Conservation (phyloP, 306 rosid species). For the Lupinus albus region DNA sequence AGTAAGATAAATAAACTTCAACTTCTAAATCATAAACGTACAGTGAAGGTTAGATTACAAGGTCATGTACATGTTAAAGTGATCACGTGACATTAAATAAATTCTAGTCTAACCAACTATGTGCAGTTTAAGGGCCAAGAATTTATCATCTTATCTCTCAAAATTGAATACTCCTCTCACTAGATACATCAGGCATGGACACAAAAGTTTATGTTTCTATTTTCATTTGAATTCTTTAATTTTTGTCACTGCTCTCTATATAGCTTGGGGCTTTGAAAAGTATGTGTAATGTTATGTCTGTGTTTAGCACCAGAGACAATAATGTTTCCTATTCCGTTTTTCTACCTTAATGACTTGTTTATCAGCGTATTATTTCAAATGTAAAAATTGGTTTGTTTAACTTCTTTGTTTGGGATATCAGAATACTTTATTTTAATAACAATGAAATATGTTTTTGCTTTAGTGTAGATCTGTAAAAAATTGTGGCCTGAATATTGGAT, state of each 20-base stretch:
- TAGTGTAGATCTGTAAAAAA: slow-evolving; percentile 15
- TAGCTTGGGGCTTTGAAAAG: too few species aligned
- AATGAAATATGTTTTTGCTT: background rate
- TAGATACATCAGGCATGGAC: too few species aligned
- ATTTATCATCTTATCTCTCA: background rate
- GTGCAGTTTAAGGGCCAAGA: background rate
- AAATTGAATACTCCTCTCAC: too few species aligned
- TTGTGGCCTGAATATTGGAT: slow-evolving; percentile 29
- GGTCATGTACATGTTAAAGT: background rate
- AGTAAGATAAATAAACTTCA: background rate
- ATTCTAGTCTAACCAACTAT: background rate
- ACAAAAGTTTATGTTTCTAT: too few species aligned
- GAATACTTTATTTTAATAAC: slow-evolving; percentile 15
- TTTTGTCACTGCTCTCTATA: too few species aligned
- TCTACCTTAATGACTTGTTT: too few species aligned
- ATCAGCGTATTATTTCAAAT: too few species aligned
- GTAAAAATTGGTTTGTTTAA: too few species aligned
- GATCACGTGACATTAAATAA: background rate
- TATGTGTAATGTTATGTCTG: too few species aligned
- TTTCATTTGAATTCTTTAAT: too few species aligned
- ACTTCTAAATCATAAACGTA: background rate
- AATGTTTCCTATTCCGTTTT: too few species aligned
- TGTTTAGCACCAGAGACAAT: too few species aligned
- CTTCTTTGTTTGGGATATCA: background rate
- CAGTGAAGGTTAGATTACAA: background rate